These are phyloP conservation scores for Wickerhamomyces chambardii DNA, from an alignment of 805 yeast species.

Conservation along the genomic window DNA sequence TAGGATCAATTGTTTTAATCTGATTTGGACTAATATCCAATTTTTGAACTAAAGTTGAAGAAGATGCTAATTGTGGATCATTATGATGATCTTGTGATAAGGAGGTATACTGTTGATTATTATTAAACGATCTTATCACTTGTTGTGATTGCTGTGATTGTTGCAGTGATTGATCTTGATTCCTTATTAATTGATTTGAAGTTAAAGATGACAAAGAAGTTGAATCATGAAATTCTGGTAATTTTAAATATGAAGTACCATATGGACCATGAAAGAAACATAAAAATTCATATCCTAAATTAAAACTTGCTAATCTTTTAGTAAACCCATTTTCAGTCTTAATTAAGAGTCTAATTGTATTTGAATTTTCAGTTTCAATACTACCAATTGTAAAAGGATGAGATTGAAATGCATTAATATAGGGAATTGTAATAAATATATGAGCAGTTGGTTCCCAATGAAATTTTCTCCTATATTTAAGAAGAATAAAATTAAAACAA, in stretches of 20 bases:
- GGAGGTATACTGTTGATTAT: no score
- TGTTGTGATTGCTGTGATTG: no score
- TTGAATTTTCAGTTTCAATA: conserved; percentile 1
- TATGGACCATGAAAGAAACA: conserved; percentile 20
- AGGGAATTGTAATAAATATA: conserved; percentile 15
- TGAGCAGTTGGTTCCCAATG: conserved; percentile 14
- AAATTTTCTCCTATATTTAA: conserved; percentile 6
- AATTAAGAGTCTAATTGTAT: conserved; percentile 5
- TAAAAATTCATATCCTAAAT: conserved; percentile 1
- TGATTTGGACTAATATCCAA: no score
- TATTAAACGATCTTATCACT: no score
- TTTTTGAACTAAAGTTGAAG: no score
- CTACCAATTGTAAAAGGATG: conserved; percentile 21
- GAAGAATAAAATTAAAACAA: conserved; percentile 1
- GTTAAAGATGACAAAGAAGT: no score
- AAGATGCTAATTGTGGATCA: no score
- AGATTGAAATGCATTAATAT: conserved; percentile 10
- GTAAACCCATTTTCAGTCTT: conserved; percentile 16
- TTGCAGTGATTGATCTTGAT: no score
- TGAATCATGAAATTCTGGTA: conserved; percentile 5
- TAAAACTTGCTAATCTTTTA: conserved; percentile 6
- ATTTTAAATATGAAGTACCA: conserved; percentile 10
- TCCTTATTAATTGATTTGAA: no score
- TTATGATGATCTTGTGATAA: not conserved
- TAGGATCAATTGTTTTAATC: no score